A percentile compares a stretch with the other conserved stretches of the same genome.
Conservation (phyloP, 257 asterid species). For the Voacanga thouarsii region DNA sequence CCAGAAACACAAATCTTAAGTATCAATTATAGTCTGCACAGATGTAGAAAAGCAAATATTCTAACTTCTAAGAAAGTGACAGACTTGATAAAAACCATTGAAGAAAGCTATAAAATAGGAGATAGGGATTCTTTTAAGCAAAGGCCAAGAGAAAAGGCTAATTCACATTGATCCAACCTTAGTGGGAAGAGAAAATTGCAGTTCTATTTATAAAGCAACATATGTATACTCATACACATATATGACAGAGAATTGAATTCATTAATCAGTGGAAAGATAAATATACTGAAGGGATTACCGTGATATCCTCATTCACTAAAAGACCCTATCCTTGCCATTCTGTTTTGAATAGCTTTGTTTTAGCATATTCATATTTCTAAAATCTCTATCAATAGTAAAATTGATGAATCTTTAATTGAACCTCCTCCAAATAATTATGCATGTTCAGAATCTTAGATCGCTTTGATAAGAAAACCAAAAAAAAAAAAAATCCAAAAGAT, state of each 20-base stretch:
- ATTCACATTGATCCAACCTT: neutral
- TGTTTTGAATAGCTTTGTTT: constrained; percentile 69
- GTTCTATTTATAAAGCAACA: neutral
- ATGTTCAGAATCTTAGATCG: neutral
- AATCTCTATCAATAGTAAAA: constrained; percentile 55
- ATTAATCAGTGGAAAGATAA: neutral
- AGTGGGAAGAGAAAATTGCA: neutral
- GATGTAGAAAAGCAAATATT: neutral
- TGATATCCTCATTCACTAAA: constrained; percentile 60
- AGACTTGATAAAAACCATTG: neutral
- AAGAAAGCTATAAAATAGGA: neutral
- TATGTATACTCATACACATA: neutral
- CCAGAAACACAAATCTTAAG: neutral
- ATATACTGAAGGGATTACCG: constrained; percentile 41
- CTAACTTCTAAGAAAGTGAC: neutral
- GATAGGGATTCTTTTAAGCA: too few species aligned
- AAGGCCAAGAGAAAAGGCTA: neutral
- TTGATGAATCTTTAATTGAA: constrained; percentile 18
- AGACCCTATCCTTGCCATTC: constrained; percentile 98
- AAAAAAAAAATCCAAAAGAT: neutral
- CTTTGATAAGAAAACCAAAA: neutral
- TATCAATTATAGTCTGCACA: neutral
- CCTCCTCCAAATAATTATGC: constrained; percentile 14
- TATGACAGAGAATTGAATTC: neutral
- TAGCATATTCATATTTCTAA: constrained; percentile 69